Evolutionary conservation across 352 stramenopile genomes (phyloP).

Genomic region (Thalassiosira exigua): DNA sequence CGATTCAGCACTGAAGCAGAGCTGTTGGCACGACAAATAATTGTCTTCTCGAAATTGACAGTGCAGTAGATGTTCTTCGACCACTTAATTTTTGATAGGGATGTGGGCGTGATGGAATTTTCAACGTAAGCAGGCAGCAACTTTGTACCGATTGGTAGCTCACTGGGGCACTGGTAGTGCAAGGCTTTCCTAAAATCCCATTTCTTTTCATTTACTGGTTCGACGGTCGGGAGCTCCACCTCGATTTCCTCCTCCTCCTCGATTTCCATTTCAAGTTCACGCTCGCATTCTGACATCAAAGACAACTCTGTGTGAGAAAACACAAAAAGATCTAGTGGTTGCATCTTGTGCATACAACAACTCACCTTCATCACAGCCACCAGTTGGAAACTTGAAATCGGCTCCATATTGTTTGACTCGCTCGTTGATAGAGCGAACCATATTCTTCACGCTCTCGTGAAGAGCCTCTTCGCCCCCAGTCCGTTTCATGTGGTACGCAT

Average conservation of each 20-base stretch:
- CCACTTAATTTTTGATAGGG: conserved; percentile 36
- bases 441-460: conserved; percentile 6
- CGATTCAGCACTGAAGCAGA: no score
- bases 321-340: no score
- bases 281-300: no score
- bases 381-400: conserved; percentile 37
- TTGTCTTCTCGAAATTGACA: conserved; percentile 58
- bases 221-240: conserved; percentile 39
- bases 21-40: conserved; percentile 13
- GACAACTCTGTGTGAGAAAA: no score
- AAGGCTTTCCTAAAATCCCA: conserved; percentile 52
- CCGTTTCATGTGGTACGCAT: conserved; percentile 42
- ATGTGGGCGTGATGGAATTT: conserved; percentile 18
- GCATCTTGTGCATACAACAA: no score
- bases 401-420: conserved; percentile 44
- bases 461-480: conserved; percentile 33
- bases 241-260: conserved; percentile 66
- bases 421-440: conserved; percentile 36
- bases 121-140: conserved; percentile 29
- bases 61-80: conserved; percentile 50
- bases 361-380: conserved; percentile 61
- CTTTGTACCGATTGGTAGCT: conserved; percentile 22
- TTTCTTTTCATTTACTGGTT: conserved; percentile 35
- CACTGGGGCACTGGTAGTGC: conserved; percentile 8
- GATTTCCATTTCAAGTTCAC: conserved; percentile 70